phyloP scores from a whole-genome alignment of 1,284 basidiomycete species.

The Pisolithus thermaeus region DNA sequence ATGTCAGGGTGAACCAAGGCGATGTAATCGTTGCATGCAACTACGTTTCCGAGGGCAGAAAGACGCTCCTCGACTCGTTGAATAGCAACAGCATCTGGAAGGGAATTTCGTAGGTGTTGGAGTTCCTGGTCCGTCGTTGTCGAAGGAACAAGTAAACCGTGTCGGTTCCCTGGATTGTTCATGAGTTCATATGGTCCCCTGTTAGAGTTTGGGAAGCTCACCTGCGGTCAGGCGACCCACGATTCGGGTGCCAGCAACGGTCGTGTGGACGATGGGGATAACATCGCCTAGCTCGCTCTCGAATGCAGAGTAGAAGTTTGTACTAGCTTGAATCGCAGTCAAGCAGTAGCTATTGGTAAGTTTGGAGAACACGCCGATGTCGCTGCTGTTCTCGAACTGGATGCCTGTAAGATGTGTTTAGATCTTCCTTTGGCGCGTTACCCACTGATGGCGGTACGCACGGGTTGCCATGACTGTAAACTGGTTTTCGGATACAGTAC shows the following conservation, averaged over 20 bases:
- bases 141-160: slow-evolving; percentile 93
- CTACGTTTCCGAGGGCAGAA: slow-evolving; percentile 96
- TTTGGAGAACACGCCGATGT: slow-evolving; percentile 92
- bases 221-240: slow-evolving; percentile 92
- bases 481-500: no score
- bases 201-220: slow-evolving; percentile 21
- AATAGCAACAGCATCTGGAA: slow-evolving; percentile 88
- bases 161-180: slow-evolving; percentile 68
- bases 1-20: slow-evolving; percentile 97
- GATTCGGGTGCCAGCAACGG: slow-evolving; percentile 93
- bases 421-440: neutral
- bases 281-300: slow-evolving; percentile 93
- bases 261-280: slow-evolving; percentile 95
- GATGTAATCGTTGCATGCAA: slow-evolving; percentile 98
- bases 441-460: slow-evolving; percentile 30
- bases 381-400: slow-evolving; percentile 96
- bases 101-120: slow-evolving; percentile 95
- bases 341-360: slow-evolving; percentile 96
- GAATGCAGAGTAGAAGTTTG: slow-evolving; percentile 98
- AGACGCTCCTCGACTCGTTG: slow-evolving; percentile 97
- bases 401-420: slow-evolving; percentile 49
- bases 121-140: slow-evolving; percentile 98
- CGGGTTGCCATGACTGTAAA: slow-evolving; percentile 55
- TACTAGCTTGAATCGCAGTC: slow-evolving; percentile 87
- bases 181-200: neutral